Conservation (phyloP, 1,139 yeast genomes). For the Lodderomyces pseudojiufengensis region DNA sequence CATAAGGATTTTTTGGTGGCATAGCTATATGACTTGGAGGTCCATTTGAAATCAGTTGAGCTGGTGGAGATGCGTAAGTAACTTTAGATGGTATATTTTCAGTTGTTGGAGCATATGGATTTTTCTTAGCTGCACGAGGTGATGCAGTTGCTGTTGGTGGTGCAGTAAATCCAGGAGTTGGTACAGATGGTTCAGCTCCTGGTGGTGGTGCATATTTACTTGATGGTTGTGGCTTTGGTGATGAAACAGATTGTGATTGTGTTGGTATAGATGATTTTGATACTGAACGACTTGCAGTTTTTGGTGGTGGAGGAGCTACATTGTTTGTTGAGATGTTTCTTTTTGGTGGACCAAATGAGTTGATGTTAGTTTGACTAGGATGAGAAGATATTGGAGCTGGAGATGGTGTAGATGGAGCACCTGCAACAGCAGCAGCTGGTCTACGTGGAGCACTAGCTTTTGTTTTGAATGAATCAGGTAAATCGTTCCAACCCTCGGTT, state of each 20-base stretch:
- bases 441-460: slow-evolving; percentile 50
- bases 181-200: slow-evolving; percentile 14
- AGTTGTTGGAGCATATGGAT: slow-evolving; percentile 31
- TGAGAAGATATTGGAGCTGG: slow-evolving; percentile 19
- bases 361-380: slow-evolving; percentile 2
- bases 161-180: slow-evolving; percentile 21
- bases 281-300: slow-evolving; percentile 27
- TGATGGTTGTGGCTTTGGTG: slow-evolving; percentile 20
- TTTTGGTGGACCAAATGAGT: slow-evolving; percentile 10
- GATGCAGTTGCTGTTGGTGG: slow-evolving; percentile 21
- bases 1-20: slow-evolving; percentile 40
- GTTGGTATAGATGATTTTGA: slow-evolving; percentile 23
- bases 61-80: slow-evolving; percentile 19
- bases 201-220: slow-evolving; percentile 43
- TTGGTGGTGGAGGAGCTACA: slow-evolving; percentile 35
- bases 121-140: slow-evolving; percentile 26
- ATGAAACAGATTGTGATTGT: slow-evolving; percentile 8
- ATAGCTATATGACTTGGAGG: slow-evolving; percentile 16
- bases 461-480: slow-evolving; percentile 66
- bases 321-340: slow-evolving; percentile 11
- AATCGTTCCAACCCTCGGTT: slow-evolving; percentile 91
- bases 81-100: slow-evolving; percentile 17
- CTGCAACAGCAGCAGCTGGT: slow-evolving; percentile 41
- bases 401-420: slow-evolving; percentile 20
- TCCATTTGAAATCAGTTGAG: slow-evolving; percentile 11